Evolutionary conservation across 768 basidiomycete genomes (phyloP), one percentile per base, ranked within the genome.

Genomic region (Xerocomus spinulosus): DNA sequence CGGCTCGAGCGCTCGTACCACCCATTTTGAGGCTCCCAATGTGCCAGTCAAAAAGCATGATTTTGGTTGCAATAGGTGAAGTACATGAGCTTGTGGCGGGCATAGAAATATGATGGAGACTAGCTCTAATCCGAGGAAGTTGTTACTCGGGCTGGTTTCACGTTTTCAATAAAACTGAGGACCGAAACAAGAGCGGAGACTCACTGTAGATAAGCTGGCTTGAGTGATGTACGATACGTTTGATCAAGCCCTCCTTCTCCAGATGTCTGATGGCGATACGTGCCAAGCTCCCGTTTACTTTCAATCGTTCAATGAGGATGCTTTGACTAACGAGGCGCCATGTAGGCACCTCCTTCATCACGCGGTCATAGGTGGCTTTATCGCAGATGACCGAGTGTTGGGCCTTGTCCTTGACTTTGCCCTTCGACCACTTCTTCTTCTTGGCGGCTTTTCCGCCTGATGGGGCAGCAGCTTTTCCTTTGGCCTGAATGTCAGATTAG

Each of bases 371-470:
- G 60, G 86, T 88, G 46, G 83, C 58, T 79, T 97, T 95, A 80
- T 98, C 95, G 64, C 95, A 84, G 59, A 84, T 77, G 71, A 97
- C 93, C 61, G 91, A 81, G 81, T 98, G 94, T 67, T 90, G 85
- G 64, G 95, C 92, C 85, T 98, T 99, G 78, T 99, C 96, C 87
- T 99, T 99, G 72, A 99, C 96, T 77, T 98, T 98, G 70, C 96
- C 96, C 82, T 98, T 98, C 61, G 92, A 96, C 94, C 94, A 97
- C 82, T 98, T 98, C 91, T 98, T 98, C 83, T 98, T 98, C 82
- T 97, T 97, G 54, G 89, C 91, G 65, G 87, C 74, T 71, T 92
- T 92, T 68, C 88, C 86, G 57, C 87, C 85, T 42, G 83, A 75
- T 52, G 76, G 66, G 51, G 78, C 73, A 50, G 85, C 72, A 57